Conservation (phyloP, 805 yeast genomes). For the Phaffomyces thermotolerans region DNA sequence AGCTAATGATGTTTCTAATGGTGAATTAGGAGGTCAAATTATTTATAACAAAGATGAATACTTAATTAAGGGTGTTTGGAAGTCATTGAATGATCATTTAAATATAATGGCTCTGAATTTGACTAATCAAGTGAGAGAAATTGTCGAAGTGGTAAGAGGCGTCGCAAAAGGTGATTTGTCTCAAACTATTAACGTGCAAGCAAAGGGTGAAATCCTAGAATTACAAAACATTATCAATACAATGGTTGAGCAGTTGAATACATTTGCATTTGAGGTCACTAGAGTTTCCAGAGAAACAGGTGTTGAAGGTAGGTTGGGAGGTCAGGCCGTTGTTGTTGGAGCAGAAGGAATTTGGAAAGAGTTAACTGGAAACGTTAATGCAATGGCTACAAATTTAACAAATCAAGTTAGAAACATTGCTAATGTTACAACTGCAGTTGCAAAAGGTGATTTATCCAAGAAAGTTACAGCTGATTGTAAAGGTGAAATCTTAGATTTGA, state of each 20-base stretch:
- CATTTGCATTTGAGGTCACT: slow-evolving; percentile 84
- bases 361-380: slow-evolving; percentile 81
- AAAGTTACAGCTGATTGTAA: slow-evolving; percentile 87
- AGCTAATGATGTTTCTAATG: slow-evolving; percentile 87
- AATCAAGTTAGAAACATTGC: slow-evolving; percentile 87
- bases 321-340: slow-evolving; percentile 76
- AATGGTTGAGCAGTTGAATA: slow-evolving; percentile 83
- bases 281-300: slow-evolving; percentile 87
- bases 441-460: slow-evolving; percentile 80
- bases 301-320: slow-evolving; percentile 81
- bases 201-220: slow-evolving; percentile 82
- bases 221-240: slow-evolving; percentile 80
- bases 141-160: slow-evolving; percentile 86
- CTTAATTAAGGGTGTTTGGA: slow-evolving; percentile 74
- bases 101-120: slow-evolving; percentile 84
- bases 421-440: slow-evolving; percentile 80
- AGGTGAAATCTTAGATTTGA: slow-evolving; percentile 81
- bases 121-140: slow-evolving; percentile 82
- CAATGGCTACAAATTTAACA: slow-evolving; percentile 83
- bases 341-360: slow-evolving; percentile 89
- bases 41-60: slow-evolving; percentile 51
- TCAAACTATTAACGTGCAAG: slow-evolving; percentile 78
- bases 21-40: slow-evolving; percentile 86
- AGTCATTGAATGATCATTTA: slow-evolving; percentile 74
- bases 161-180: slow-evolving; percentile 87